Percentiles rank a stretch among this genome's conserved stretches.
Conservation (phyloP, 116 monocot genomes). For the Posidonia oceanica region DNA sequence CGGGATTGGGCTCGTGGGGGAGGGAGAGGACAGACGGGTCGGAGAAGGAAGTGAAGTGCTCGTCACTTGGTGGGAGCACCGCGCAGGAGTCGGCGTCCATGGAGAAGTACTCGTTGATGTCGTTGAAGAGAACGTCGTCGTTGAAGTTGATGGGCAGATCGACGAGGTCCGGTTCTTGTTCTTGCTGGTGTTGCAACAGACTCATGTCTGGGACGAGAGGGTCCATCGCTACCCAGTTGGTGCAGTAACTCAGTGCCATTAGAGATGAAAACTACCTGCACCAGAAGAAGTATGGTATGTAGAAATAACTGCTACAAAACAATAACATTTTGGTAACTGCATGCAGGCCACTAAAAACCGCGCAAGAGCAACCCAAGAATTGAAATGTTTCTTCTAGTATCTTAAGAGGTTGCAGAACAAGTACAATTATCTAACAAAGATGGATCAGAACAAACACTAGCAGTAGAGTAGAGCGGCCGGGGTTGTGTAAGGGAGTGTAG, state of each 20-base stretch:
- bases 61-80: neutral
- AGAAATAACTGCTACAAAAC: too few species aligned
- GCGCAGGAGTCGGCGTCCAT: neutral
- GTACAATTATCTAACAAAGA: neutral
- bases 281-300: neutral
- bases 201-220: neutral
- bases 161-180: neutral
- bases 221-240: neutral
- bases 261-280: neutral
- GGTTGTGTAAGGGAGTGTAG: too few species aligned
- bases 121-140: conserved; percentile 1
- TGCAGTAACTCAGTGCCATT: neutral
- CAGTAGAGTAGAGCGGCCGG: too few species aligned
- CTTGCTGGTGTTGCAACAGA: neutral
- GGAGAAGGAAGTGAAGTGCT: neutral
- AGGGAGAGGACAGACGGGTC: neutral
- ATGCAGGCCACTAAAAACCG: neutral
- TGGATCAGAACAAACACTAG: neutral
- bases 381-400: neutral
- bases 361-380: neutral
- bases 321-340: too few species aligned
- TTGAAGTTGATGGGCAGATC: neutral
- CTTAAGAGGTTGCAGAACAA: too few species aligned
- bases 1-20: neutral
- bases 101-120: conserved; percentile 2